phyloP scores from a whole-genome alignment of 768 basidiomycete genomes.

The Mycena rosella region DNA sequence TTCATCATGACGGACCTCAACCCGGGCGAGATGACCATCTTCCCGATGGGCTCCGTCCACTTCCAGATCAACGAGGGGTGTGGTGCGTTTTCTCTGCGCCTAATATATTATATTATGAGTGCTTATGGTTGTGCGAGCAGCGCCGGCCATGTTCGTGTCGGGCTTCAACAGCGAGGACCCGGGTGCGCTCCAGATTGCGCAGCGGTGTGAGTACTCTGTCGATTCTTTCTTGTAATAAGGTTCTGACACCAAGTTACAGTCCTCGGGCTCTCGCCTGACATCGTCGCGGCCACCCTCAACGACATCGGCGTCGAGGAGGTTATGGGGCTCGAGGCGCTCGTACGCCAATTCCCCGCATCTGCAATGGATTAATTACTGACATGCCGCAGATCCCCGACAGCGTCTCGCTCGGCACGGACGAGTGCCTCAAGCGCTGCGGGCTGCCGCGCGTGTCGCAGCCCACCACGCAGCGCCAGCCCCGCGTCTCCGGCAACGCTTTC shows the following conservation, averaged over 20 bases:
- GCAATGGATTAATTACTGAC: background rate
- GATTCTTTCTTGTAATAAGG: background rate
- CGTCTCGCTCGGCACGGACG: slow-evolving; percentile 23
- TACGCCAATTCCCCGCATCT: background rate
- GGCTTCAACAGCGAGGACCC: slow-evolving; percentile 32
- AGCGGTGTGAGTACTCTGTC: slow-evolving; percentile 30
- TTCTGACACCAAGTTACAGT: slow-evolving; percentile 8
- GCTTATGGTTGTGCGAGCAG: background rate
- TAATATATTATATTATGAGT: too few relatives aligned
- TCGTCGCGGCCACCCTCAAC: slow-evolving; percentile 30
- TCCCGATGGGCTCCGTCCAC: slow-evolving; percentile 35
- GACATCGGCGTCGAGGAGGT: slow-evolving; percentile 33
- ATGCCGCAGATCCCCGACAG: slow-evolving; percentile 21
- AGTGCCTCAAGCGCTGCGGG: slow-evolving; percentile 32
- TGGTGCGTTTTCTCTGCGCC: slow-evolving; percentile 35
- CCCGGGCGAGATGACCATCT: slow-evolving; percentile 31
- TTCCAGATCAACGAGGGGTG: slow-evolving; percentile 38
- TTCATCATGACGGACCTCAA: slow-evolving; percentile 35
- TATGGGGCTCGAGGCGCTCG: slow-evolving; percentile 18
- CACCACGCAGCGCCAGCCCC: slow-evolving; percentile 26
- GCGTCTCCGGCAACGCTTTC: slow-evolving; percentile 31
- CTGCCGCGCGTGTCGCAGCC: slow-evolving; percentile 28
- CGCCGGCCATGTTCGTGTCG: slow-evolving; percentile 36
- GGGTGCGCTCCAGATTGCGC: slow-evolving; percentile 31
- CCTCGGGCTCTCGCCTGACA: slow-evolving; percentile 34